These are phyloP conservation scores for Hypoxylon sp. DNA, from an alignment of 2,329 filamentous ascomycete genomes.

Conservation along the genomic window DNA sequence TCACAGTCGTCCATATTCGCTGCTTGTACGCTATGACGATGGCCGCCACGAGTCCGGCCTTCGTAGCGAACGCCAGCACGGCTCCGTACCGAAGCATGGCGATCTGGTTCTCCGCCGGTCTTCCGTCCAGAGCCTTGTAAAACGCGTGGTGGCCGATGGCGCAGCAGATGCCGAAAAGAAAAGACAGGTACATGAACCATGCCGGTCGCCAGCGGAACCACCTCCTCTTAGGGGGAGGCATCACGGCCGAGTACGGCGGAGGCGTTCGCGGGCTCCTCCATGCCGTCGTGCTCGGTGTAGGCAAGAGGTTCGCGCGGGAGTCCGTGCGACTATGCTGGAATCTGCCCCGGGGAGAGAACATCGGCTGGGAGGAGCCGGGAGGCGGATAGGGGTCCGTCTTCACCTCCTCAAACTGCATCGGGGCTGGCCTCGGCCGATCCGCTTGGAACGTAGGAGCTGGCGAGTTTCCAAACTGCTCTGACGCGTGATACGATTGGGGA, in stretches of 20 bases:
- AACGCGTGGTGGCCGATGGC: constrained; percentile 51
- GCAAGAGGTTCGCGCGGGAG: constrained; percentile 31
- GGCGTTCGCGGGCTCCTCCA: constrained; percentile 35
- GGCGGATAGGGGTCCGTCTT: constrained; percentile 19
- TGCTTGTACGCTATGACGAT: constrained; percentile 47
- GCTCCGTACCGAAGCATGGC: constrained; percentile 51
- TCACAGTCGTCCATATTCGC: constrained; percentile 46
- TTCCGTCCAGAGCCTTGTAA: constrained; percentile 47
- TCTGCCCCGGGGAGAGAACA: constrained; percentile 24
- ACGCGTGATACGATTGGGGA: not conserved
- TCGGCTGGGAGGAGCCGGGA: constrained; percentile 17
- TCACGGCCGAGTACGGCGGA: constrained; percentile 26
- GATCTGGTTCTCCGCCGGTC: constrained; percentile 46
- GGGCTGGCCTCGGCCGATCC: constrained; percentile 26
- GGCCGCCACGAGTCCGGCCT: constrained; percentile 49
- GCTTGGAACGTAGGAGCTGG: constrained; percentile 2
- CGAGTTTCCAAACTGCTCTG: not conserved
- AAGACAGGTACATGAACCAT: constrained; percentile 49
- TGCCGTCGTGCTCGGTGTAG: constrained; percentile 27
- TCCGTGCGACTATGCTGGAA: constrained; percentile 29
- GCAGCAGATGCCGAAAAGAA: constrained; percentile 48
- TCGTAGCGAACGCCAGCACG: constrained; percentile 50
- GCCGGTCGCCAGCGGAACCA: constrained; percentile 50
- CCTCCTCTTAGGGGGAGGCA: constrained; percentile 17
- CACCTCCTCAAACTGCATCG: constrained; percentile 36